phyloP scores from a whole-genome alignment of 768 basidiomycete genomes.

The Rhizopogon vulgaris region DNA sequence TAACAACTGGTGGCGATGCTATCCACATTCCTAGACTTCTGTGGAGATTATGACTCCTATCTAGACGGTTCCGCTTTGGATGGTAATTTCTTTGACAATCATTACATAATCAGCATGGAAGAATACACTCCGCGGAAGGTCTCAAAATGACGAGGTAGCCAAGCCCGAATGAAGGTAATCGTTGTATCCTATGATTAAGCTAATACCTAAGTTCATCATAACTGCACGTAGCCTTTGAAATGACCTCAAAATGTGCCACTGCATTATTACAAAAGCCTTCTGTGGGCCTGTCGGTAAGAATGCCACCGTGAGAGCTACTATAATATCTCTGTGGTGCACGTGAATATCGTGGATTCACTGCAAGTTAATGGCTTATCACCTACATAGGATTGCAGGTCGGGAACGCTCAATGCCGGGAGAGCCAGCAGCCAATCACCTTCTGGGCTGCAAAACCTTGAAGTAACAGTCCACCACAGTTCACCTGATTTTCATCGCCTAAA shows the following conservation, averaged over 20 bases:
- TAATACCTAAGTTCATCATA: too few species aligned
- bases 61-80: background rate
- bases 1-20: too few species aligned
- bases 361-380: too few species aligned
- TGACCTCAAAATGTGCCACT: background rate
- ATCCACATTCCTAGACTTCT: constrained; percentile 6
- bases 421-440: background rate
- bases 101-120: background rate
- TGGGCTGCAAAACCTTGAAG: background rate
- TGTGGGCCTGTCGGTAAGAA: background rate
- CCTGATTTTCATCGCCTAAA: background rate
- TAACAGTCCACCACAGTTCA: background rate
- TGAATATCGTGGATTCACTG: too few species aligned
- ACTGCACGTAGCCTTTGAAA: background rate
- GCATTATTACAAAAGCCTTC: background rate
- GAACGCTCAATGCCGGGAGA: background rate
- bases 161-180: constrained; percentile 10
- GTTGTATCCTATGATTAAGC: constrained; percentile 11
- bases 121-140: accelerated
- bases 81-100: constrained; percentile 5
- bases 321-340: background rate
- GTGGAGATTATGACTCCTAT: background rate
- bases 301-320: too few species aligned
- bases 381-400: background rate
- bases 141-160: constrained; percentile 7